phyloP scores from a whole-genome alignment of 495 filamentous ascomycete species.

The Opeltia flavorubescens region DNA sequence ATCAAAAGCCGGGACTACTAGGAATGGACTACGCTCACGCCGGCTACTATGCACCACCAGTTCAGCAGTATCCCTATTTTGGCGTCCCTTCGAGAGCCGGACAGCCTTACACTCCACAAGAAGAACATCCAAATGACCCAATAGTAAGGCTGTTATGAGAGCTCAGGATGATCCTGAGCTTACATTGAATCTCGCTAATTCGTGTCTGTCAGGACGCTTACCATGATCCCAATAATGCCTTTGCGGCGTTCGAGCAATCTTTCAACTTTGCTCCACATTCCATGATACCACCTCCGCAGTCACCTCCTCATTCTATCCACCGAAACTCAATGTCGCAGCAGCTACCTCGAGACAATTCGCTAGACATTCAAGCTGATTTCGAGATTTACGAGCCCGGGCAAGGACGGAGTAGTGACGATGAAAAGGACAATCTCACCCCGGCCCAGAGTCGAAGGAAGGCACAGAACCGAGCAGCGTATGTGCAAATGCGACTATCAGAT shows the following conservation, averaged over 20 bases:
- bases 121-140: slow-evolving; percentile 11
- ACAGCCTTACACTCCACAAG: slow-evolving; percentile 13
- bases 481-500: slow-evolving; percentile 10
- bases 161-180: neutral
- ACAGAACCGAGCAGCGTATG: slow-evolving; percentile 93
- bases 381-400: slow-evolving; percentile 6
- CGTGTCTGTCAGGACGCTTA: too few species aligned
- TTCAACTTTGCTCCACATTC: slow-evolving; percentile 22
- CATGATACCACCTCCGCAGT: slow-evolving; percentile 27
- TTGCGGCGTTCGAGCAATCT: slow-evolving; percentile 26
- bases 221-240: slow-evolving; percentile 14
- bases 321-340: slow-evolving; percentile 24
- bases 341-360: slow-evolving; percentile 15
- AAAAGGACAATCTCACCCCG: slow-evolving; percentile 58
- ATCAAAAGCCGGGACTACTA: neutral
- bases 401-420: slow-evolving; percentile 39
- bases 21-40: slow-evolving; percentile 15
- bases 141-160: slow-evolving; percentile 7
- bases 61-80: slow-evolving; percentile 13
- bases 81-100: slow-evolving; percentile 9
- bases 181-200: neutral
- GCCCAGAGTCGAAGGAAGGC: slow-evolving; percentile 82
- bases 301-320: slow-evolving; percentile 31
- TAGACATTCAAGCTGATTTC: slow-evolving; percentile 4
- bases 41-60: slow-evolving; percentile 11